phyloP scores from a whole-genome alignment of 179 eudicot species.

The Pouteria campechiana region DNA sequence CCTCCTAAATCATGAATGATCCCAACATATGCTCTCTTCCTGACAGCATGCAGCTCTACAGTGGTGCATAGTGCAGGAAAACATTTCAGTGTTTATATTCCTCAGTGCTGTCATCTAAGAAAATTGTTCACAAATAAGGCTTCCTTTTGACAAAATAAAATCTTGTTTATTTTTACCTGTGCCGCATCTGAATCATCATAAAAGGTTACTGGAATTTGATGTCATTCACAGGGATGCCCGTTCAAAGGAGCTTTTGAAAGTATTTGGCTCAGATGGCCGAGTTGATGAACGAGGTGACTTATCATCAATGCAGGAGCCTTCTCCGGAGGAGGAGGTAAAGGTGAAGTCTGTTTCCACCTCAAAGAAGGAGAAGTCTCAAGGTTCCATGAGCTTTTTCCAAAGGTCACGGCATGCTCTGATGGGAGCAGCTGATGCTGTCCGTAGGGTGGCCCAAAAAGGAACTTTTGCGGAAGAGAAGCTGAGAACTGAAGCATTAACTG shows the following conservation, averaged over 20 bases:
- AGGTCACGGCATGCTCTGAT: slow-evolving; percentile 91
- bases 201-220: too few species aligned
- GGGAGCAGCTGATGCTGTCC: slow-evolving; percentile 99
- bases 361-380: slow-evolving; percentile 84
- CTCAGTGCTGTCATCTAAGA: too few species aligned
- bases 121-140: too few species aligned
- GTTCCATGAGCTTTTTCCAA: slow-evolving; percentile 53
- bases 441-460: slow-evolving; percentile 83
- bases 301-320: slow-evolving; percentile 64
- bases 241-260: slow-evolving; percentile 82
- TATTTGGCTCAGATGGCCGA: slow-evolving; percentile 76
- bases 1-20: too few species aligned
- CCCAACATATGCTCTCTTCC: too few species aligned
- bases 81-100: too few species aligned
- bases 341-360: slow-evolving; percentile 62
- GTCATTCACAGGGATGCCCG: slow-evolving; percentile 99
- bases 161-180: too few species aligned
- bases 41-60: too few species aligned
- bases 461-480: slow-evolving; percentile 70
- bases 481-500: slow-evolving; percentile 77
- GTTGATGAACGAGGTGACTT: slow-evolving; percentile 75
- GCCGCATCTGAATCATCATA: too few species aligned
- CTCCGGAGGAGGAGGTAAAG: slow-evolving; percentile 64
- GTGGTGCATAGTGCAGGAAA: too few species aligned
- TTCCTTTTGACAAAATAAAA: too few species aligned